Base-by-base conservation (phyloP, 768 basidiomycete species). In the Cystoderma amianthinum region DNA sequence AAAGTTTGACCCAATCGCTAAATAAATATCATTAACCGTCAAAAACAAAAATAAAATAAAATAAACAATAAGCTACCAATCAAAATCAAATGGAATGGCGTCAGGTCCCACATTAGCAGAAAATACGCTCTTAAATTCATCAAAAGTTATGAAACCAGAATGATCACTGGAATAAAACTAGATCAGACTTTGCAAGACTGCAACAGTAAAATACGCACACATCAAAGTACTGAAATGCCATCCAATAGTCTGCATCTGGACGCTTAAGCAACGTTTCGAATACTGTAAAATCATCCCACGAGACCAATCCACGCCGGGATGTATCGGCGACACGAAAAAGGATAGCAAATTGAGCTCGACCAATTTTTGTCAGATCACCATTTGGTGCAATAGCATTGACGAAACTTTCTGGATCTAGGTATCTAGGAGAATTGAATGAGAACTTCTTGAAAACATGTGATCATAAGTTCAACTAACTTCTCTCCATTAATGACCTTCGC, bases 181-280 rank as follows among this genome's bases (percentile, higher is more conserved):
- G 7, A 13, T 32, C 20, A n/a, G 15, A 22, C n/a, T 34, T 33
- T 44, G 28, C 17, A n/a, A 33, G 7, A 37, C 10, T 18, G 2
- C 33, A 19, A 30, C 44, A 33, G 34, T 21, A 21, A 20, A 41
- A n/a, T 7, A 74, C 87, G 58, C 65, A 93, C 91, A 85, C 85
- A 61, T 96, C 93, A 60, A 95, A 96, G 58, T 89, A 94, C 58
- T 88, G 84, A 70, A 95, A 95, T 15, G 93, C 92, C 62, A 94
- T 93, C 76, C 86, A 90, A 62, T 95, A 94, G 60, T 97, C 93
- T 21, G 95, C 95, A 61, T 97, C 95, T 15, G 95, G 90, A 48
- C 88, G 74, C 68, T 97, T 92, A 53, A 95, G 65, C 48, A 89
- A 67, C 13, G 92, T 94, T 69, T 98, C 86, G 58, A 99, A 99